phyloP scores from a whole-genome alignment of 2,329 filamentous ascomycete genomes.

The Amauroascus niger region DNA sequence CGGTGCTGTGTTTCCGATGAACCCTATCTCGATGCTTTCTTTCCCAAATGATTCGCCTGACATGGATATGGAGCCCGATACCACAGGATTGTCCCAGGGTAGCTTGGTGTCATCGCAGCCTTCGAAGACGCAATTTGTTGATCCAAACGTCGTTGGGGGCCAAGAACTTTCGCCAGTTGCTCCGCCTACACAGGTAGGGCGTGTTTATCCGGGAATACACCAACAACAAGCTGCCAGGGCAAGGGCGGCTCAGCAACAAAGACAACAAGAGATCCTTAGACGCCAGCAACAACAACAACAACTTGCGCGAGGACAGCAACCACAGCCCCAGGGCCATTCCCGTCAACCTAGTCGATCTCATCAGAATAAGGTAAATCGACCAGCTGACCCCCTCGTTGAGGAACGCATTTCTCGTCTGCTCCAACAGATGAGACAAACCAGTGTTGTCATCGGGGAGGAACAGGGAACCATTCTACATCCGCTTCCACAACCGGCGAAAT shows the following conservation, averaged over 20 bases:
- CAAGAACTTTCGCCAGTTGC: slow-evolving; percentile 49
- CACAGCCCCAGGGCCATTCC: slow-evolving; percentile 20
- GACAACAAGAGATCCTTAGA: slow-evolving; percentile 49
- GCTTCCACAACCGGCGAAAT: slow-evolving; percentile 58
- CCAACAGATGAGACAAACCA: slow-evolving; percentile 77
- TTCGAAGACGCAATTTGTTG: slow-evolving; percentile 50
- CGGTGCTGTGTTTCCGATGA: neutral
- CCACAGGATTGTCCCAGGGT: slow-evolving; percentile 54
- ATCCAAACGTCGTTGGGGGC: slow-evolving; percentile 61
- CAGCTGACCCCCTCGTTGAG: slow-evolving; percentile 63
- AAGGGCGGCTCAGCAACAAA: slow-evolving; percentile 60
- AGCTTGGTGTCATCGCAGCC: slow-evolving; percentile 20
- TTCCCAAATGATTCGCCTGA: slow-evolving; percentile 54
- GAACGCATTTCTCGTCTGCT: slow-evolving; percentile 90
- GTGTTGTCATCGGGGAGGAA: slow-evolving; percentile 48
- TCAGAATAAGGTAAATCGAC: slow-evolving; percentile 27
- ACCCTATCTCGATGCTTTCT: slow-evolving; percentile 49
- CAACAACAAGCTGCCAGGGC: slow-evolving; percentile 73
- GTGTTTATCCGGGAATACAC: slow-evolving; percentile 89
- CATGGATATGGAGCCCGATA: slow-evolving; percentile 61
- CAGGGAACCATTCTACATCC: slow-evolving; percentile 27
- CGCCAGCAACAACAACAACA: slow-evolving; percentile 52
- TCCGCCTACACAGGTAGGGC: slow-evolving; percentile 51
- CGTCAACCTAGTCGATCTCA: slow-evolving; percentile 23
- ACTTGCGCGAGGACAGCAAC: slow-evolving; percentile 38